Percentiles rank a stretch among this genome's conserved stretches.
Conservation (phyloP, 1,284 basidiomycete genomes). For the Heliocybe sulcata region DNA sequence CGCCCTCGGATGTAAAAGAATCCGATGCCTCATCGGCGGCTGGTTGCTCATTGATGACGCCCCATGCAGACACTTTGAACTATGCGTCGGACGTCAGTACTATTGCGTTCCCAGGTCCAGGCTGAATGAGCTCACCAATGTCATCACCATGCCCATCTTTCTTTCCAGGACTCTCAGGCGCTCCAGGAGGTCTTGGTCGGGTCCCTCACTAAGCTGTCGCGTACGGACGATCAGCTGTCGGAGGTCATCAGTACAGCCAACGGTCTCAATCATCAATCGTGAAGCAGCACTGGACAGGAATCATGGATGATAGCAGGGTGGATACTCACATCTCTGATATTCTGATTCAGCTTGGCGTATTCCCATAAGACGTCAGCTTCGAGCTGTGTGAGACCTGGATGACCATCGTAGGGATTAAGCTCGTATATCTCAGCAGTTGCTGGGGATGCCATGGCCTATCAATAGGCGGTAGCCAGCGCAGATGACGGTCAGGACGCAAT, state of each 20-base stretch:
- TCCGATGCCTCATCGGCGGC: constrained; percentile 30
- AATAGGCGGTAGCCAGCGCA: no score
- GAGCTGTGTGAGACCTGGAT: constrained; percentile 45
- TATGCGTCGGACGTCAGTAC: constrained; percentile 23
- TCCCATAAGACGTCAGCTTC: constrained; percentile 57
- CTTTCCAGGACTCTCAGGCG: constrained; percentile 81
- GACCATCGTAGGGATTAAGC: constrained; percentile 58
- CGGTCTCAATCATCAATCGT: neutral
- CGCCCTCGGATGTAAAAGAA: constrained; percentile 15
- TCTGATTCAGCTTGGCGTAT: constrained; percentile 47
- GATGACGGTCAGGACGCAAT: no score
- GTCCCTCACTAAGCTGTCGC: constrained; percentile 55
- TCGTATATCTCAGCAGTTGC: constrained; percentile 37
- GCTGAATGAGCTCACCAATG: constrained; percentile 51
- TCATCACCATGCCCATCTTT: constrained; percentile 92
- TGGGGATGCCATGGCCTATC: neutral
- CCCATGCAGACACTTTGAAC: constrained; percentile 96
- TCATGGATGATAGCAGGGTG: neutral
- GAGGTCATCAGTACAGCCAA: neutral
- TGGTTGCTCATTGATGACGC: constrained; percentile 83
- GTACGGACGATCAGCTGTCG: constrained; percentile 50
- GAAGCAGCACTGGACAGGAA: neutral
- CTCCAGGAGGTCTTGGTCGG: constrained; percentile 70
- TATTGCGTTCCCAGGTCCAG: neutral
- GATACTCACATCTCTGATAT: constrained; percentile 43